Conservation (phyloP, 2,329 filamentous ascomycete genomes). For the Fusarium pilosicola region DNA sequence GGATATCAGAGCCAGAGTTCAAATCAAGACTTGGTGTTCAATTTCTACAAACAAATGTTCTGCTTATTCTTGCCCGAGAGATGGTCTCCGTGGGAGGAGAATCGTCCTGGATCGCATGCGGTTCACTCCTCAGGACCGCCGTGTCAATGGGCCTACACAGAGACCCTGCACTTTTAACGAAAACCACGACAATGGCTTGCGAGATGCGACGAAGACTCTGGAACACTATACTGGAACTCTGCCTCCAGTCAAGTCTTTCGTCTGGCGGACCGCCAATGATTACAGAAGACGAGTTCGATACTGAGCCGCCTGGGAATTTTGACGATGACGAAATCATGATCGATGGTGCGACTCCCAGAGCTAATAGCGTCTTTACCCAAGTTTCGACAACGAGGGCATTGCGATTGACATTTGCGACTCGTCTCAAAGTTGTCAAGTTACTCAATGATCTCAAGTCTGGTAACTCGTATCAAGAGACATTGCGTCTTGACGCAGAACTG, state of each 20-base stretch:
- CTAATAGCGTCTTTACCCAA: conserved; percentile 52
- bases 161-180: conserved; percentile 55
- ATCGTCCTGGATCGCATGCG: conserved; percentile 59
- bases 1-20: conserved; percentile 62
- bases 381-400: conserved; percentile 54
- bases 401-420: conserved; percentile 54
- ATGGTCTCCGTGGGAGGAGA: conserved; percentile 52
- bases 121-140: conserved; percentile 56
- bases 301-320: conserved; percentile 58
- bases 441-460: conserved; percentile 54
- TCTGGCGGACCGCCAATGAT: conserved; percentile 60
- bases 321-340: conserved; percentile 59
- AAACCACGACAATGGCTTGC: conserved; percentile 48
- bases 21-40: conserved; percentile 62
- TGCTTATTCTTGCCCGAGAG: conserved; percentile 57
- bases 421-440: conserved; percentile 55
- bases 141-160: conserved; percentile 62
- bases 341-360: conserved; percentile 46
- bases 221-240: conserved; percentile 62
- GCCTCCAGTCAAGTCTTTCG: conserved; percentile 56
- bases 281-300: conserved; percentile 58
- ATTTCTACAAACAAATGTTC: conserved; percentile 59
- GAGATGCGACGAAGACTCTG: conserved; percentile 64
- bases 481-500: conserved; percentile 56
- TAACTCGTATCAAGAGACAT: conserved; percentile 56